phyloP scores from a whole-genome alignment of 805 yeast genomes.

The Yamadazyma paraphyllophila region DNA sequence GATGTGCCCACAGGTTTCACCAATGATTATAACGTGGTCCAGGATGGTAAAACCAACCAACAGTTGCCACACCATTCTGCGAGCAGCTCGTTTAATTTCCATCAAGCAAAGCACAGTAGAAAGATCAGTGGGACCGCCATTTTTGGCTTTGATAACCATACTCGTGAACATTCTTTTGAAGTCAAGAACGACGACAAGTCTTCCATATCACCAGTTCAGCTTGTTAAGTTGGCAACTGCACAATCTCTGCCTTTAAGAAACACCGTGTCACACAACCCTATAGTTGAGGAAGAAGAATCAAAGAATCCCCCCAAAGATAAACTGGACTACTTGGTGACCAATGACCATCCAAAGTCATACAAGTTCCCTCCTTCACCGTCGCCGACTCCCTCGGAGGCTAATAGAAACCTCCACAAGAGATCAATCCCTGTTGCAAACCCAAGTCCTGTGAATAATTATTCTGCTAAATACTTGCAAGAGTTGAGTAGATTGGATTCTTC shows the following conservation, averaged over 20 bases:
- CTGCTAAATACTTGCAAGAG: conserved; percentile 44
- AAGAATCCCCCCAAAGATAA: conserved; percentile 8
- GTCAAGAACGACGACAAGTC: conserved; percentile 26
- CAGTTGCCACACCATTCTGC: conserved; percentile 8
- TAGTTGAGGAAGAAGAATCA: conserved; percentile 12
- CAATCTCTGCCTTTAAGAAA: conserved; percentile 8
- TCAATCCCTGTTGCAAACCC: not conserved
- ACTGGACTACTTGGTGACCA: conserved; percentile 49
- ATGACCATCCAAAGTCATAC: conserved; percentile 46
- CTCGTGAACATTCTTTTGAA: conserved; percentile 61
- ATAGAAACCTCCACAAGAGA: not conserved
- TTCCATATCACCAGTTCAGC: conserved; percentile 34
- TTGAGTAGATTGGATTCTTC: conserved; percentile 14
- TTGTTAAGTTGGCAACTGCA: conserved; percentile 11
- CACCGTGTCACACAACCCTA: conserved; percentile 8
- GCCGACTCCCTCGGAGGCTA: conserved; percentile 12
- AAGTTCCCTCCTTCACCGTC: conserved; percentile 54
- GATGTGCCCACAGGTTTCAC: conserved; percentile 55
- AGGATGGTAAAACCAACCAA: conserved; percentile 7
- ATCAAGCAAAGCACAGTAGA: conserved; percentile 47
- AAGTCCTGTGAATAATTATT: conserved; percentile 25
- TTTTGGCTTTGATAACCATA: conserved; percentile 69
- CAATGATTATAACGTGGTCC: conserved; percentile 17
- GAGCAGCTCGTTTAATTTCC: conserved; percentile 15
- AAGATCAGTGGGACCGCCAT: conserved; percentile 78